Percentiles rank a stretch among this genome's conserved stretches.
phyloP scores from a whole-genome alignment of 768 basidiomycete species.

The Terana coerulea region DNA sequence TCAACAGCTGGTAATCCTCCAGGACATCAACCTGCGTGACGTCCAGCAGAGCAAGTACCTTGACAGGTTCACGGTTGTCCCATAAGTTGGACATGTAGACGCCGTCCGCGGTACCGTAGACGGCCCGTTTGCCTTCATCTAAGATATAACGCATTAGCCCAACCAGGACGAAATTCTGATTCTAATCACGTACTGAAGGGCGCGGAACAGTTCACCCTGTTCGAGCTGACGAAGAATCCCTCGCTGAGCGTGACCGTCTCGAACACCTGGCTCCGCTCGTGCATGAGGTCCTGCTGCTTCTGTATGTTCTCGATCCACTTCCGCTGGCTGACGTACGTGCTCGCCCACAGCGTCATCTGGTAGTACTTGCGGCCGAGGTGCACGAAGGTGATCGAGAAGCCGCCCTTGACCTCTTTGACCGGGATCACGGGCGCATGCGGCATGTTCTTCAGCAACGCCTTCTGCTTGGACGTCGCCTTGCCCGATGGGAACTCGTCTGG shows the following conservation, averaged over 20 bases:
- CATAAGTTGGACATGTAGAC: slow-evolving; percentile 90
- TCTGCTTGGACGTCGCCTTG: slow-evolving; percentile 23
- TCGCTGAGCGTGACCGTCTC: slow-evolving; percentile 83
- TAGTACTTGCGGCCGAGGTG: slow-evolving; percentile 94
- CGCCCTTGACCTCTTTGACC: slow-evolving; percentile 68
- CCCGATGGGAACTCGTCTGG: slow-evolving; percentile 56
- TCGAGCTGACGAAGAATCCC: slow-evolving; percentile 79
- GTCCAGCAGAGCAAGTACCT: slow-evolving; percentile 84
- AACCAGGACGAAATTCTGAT: too few relatives aligned
- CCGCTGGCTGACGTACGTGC: slow-evolving; percentile 75
- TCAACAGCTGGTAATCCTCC: slow-evolving; percentile 91
- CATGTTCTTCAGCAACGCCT: slow-evolving; percentile 32
- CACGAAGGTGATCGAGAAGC: slow-evolving; percentile 89
- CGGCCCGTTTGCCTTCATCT: slow-evolving; percentile 83
- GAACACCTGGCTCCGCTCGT: slow-evolving; percentile 83
- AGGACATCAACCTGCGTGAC: slow-evolving; percentile 95
- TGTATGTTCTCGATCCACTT: slow-evolving; percentile 94
- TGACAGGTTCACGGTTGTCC: slow-evolving; percentile 79
- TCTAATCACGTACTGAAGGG: slow-evolving; percentile 57
- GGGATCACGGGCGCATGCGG: slow-evolving; percentile 45
- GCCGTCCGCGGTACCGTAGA: slow-evolving; percentile 97
- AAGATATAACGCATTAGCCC: slow-evolving; percentile 7
- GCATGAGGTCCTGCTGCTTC: slow-evolving; percentile 83
- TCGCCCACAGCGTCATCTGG: slow-evolving; percentile 88
- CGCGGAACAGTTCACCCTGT: slow-evolving; percentile 91